Conservation (phyloP, 768 basidiomycete genomes). For the Phanerochaete sordida region DNA sequence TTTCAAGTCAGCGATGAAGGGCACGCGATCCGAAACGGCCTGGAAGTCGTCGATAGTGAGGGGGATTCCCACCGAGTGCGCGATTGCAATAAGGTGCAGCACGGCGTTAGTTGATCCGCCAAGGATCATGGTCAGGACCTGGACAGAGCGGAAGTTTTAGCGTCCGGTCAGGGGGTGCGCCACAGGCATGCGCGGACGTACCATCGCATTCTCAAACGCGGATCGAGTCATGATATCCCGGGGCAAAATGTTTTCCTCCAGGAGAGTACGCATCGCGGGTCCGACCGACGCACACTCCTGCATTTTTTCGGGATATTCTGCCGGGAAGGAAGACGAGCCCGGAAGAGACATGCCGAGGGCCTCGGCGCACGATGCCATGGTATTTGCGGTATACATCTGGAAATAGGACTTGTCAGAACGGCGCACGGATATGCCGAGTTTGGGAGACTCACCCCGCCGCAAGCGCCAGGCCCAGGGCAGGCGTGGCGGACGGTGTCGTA, state of each 20-base stretch:
- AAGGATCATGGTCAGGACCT: slow-evolving; percentile 95
- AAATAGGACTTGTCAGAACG: slow-evolving; percentile 2
- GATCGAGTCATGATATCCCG: slow-evolving; percentile 95
- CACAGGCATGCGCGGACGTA: slow-evolving; percentile 26
- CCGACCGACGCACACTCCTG: slow-evolving; percentile 83
- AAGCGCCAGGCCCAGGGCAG: slow-evolving; percentile 97
- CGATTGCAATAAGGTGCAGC: slow-evolving; percentile 93
- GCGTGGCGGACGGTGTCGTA: slow-evolving; percentile 88
- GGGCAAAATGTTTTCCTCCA: slow-evolving; percentile 90
- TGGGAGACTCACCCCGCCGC: slow-evolving; percentile 77
- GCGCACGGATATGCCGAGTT: background rate
- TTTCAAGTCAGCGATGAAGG: slow-evolving; percentile 95
- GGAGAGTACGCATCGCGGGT: slow-evolving; percentile 76
- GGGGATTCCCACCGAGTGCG: slow-evolving; percentile 90
- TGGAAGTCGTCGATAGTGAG: slow-evolving; percentile 93
- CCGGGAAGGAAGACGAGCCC: slow-evolving; percentile 96
- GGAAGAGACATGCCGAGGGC: slow-evolving; percentile 95
- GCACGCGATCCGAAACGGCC: slow-evolving; percentile 83
- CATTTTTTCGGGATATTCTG: slow-evolving; percentile 85
- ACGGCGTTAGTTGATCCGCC: slow-evolving; percentile 99
- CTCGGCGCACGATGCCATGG: slow-evolving; percentile 95
- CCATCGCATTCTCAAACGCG: slow-evolving; percentile 98
- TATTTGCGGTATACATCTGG: slow-evolving; percentile 98
- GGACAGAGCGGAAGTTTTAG: slow-evolving; percentile 3
- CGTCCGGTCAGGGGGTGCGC: slow-evolving; percentile 5